Evolutionary conservation across 441 rosid genomes (phyloP).

Genomic region (Erodium texanum): DNA sequence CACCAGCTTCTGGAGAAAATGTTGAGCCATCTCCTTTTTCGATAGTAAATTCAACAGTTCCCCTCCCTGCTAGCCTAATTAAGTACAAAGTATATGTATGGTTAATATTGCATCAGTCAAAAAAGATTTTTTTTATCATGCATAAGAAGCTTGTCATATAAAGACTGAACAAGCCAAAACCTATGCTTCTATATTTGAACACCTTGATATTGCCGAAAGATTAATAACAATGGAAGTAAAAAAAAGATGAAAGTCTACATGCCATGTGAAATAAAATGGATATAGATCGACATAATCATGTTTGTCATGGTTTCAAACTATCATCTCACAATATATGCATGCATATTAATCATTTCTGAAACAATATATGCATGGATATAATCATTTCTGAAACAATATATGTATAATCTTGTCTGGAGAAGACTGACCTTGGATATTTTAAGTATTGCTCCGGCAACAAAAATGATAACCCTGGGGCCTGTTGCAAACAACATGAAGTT

Average conservation of each 20-base stretch:
- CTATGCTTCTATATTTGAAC: neutral
- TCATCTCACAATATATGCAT: neutral
- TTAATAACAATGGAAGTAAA: too few species aligned
- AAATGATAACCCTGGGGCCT: slow-evolving; percentile 94
- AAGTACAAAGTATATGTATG: slow-evolving; percentile 1
- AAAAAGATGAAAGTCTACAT: too few species aligned
- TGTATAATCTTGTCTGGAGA: neutral
- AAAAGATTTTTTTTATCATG: neutral
- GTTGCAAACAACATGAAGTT: slow-evolving; percentile 26
- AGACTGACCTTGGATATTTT: slow-evolving; percentile 77
- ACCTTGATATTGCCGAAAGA: too few species aligned
- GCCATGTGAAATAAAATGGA: neutral
- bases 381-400: neutral
- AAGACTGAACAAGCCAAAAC: neutral
- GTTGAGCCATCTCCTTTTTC: slow-evolving; percentile 76
- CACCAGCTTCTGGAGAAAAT: slow-evolving; percentile 73
- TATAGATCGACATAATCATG: neutral
- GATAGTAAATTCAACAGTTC: slow-evolving; percentile 61
- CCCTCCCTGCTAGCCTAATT: slow-evolving; percentile 80
- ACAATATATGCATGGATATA: neutral
- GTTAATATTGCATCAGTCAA: neutral
- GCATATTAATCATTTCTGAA: neutral
- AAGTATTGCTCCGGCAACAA: slow-evolving; percentile 72
- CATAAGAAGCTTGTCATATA: neutral
- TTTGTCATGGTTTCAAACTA: neutral